Base-by-base conservation (phyloP, 495 filamentous ascomycete genomes). In the Hyaloscypha finlandica region DNA sequence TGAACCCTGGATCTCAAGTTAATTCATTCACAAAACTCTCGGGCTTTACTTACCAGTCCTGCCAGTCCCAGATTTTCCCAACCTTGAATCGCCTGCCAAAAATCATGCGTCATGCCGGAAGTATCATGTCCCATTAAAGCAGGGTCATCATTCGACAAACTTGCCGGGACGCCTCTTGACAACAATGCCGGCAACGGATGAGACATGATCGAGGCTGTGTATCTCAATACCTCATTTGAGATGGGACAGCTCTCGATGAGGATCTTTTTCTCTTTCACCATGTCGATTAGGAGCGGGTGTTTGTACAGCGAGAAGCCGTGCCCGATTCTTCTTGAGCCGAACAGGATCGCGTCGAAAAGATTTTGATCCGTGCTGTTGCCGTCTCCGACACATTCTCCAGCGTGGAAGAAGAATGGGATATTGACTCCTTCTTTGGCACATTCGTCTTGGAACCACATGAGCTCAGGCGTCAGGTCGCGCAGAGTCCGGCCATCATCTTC, bases 391-490 rank as follows among this genome's bases (percentile, higher is more conserved):
- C 84, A 89, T 75, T 96, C 92, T 30, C 93, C 94, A 2, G 94
- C 94, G 71, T 96, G 93, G 75, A 98, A 93, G 80, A 94, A 94
- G 79, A 96, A 95, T 4, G 94, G 94, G 22, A 98, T 89, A 20
- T 93, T 84, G 37, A 96, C 83, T 6, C 81, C 86, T 73, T 91
- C 86, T 70, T 89, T 83, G 6, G 82, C 82, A 73, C 94, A 97
- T 57, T 84, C 83, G 71, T 93, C 92, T 32, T 86, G 87, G 80
- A 97, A 97, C 90, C 90, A 97, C 71, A 97, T 90, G 4, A 97
- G 77, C 57, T 94, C 84, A 0, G 94, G 93, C 0, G 91, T 83
- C 3, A 95, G 80, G 68, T 92, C 88, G n/a, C 80, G 81, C n/a
- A 97, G 87, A 0, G 92, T 80, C 42, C 91, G 83, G 4, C 93